Evolutionary conservation across 106 monocot species (phyloP).

Genomic region (Iris macrosiphon): DNA sequence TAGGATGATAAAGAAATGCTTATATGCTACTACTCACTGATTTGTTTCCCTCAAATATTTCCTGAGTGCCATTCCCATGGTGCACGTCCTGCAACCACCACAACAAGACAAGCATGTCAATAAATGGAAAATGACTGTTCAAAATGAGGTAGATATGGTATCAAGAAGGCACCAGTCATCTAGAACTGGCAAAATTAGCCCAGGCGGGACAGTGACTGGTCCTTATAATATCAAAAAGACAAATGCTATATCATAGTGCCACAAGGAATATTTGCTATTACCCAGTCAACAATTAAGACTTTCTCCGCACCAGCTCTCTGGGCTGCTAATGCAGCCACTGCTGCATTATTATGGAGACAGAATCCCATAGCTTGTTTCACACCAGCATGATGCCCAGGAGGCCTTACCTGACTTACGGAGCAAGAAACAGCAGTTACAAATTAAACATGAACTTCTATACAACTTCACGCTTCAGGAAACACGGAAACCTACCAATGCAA

Average conservation of each 20-base stretch:
- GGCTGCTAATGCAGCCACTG: slow-evolving; percentile 88
- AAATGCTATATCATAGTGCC: background rate
- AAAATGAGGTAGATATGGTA: no score
- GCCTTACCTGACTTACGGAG: slow-evolving; percentile 72
- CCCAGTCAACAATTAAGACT: slow-evolving; percentile 98
- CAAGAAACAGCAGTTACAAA: background rate
- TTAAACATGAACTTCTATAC: slow-evolving; percentile 1
- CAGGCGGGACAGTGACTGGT: no score
- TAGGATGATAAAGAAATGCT: no score
- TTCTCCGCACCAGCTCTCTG: slow-evolving; percentile 85
- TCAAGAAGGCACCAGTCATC: no score
- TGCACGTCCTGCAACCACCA: slow-evolving; percentile 83
- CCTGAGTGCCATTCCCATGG: slow-evolving; percentile 99
- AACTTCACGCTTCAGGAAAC: background rate
- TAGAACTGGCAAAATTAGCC: background rate
- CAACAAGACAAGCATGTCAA: background rate
- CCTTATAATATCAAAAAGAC: background rate
- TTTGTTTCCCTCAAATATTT: slow-evolving; percentile 87
- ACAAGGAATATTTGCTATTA: slow-evolving; percentile 20
- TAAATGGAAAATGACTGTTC: no score
- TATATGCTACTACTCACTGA: slow-evolving; percentile 45
- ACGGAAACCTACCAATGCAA: slow-evolving; percentile 68
- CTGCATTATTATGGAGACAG: slow-evolving; percentile 97
- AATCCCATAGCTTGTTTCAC: slow-evolving; percentile 95
- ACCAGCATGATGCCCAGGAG: slow-evolving; percentile 99